Conservation (phyloP, 139 green algal genomes). For the Spirogloea muscicola region DNA sequence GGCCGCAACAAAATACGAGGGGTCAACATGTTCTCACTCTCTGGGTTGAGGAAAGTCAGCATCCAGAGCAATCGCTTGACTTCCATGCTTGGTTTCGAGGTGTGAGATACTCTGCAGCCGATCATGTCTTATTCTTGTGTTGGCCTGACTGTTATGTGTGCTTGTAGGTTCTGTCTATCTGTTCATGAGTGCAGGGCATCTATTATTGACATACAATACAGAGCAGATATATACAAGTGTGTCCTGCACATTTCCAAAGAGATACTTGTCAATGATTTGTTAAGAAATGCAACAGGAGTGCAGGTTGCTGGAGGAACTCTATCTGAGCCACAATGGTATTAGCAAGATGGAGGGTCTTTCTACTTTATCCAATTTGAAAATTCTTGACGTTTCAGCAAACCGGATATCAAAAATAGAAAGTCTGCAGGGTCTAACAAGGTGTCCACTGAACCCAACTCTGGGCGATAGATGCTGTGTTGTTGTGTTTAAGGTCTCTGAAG, state of each 20-base stretch:
- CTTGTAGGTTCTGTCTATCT: no score
- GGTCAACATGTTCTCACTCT: slow-evolving; percentile 56
- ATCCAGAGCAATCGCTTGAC: slow-evolving; percentile 75
- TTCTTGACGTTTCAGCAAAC: slow-evolving; percentile 87
- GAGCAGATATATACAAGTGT: no score
- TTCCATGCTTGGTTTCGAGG: slow-evolving; percentile 67
- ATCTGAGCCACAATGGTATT: slow-evolving; percentile 90
- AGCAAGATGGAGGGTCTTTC: slow-evolving; percentile 60
- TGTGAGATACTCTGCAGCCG: no score
- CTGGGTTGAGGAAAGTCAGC: slow-evolving; percentile 50
- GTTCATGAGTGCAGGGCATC: no score
- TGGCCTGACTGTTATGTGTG: no score
- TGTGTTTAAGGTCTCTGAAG: no score
- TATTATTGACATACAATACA: no score
- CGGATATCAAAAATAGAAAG: slow-evolving; percentile 45
- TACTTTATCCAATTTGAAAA: slow-evolving; percentile 53
- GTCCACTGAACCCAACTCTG: neutral
- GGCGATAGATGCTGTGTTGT: no score
- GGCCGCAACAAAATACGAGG: slow-evolving; percentile 81
- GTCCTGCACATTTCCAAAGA: no score
- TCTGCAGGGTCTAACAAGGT: slow-evolving; percentile 48
- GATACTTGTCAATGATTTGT: no score
- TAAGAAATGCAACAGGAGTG: slow-evolving; percentile 18
- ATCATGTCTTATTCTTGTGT: no score
- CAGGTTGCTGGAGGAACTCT: slow-evolving; percentile 60